Conservation (phyloP, 441 rosid genomes). For the Metrosideros polymorpha region DNA sequence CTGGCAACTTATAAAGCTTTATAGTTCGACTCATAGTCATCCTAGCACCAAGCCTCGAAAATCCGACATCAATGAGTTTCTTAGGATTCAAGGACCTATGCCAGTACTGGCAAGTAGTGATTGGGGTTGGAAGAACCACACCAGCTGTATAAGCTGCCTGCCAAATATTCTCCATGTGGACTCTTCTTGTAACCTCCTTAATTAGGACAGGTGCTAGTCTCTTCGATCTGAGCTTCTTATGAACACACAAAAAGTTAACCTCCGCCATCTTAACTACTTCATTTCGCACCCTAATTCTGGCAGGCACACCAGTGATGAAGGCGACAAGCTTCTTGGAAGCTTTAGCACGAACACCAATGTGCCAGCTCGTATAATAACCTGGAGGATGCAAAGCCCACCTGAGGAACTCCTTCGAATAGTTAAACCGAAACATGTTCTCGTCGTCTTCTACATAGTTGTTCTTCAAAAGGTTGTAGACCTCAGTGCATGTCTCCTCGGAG, state of each 20-base stretch:
- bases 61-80: slow-evolving; percentile 95
- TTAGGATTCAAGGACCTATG: slow-evolving; percentile 93
- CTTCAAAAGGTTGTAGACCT: slow-evolving; percentile 58
- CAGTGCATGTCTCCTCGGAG: slow-evolving; percentile 50
- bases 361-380: slow-evolving; percentile 75
- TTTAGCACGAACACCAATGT: slow-evolving; percentile 82
- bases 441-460: slow-evolving; percentile 68
- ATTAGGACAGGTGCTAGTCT: slow-evolving; percentile 96
- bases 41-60: slow-evolving; percentile 83
- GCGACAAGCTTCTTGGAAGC: slow-evolving; percentile 81
- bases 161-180: slow-evolving; percentile 88
- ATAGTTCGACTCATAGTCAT: slow-evolving; percentile 97
- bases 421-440: slow-evolving; percentile 94
- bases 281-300: slow-evolving; percentile 70
- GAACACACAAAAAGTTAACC: slow-evolving; percentile 92
- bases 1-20: slow-evolving; percentile 76
- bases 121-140: slow-evolving; percentile 85
- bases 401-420: slow-evolving; percentile 90
- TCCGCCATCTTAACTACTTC: slow-evolving; percentile 87
- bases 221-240: slow-evolving; percentile 91
- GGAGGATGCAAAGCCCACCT: slow-evolving; percentile 92
- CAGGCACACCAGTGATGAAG: slow-evolving; percentile 86
- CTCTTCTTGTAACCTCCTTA: slow-evolving; percentile 92
- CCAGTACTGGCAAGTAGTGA: slow-evolving; percentile 93
- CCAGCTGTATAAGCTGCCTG: slow-evolving; percentile 98